Percentiles rank a stretch among this genome's conserved stretches.
Conservation (phyloP, 352 stramenopile genomes). For the Pythium coloratum region DNA sequence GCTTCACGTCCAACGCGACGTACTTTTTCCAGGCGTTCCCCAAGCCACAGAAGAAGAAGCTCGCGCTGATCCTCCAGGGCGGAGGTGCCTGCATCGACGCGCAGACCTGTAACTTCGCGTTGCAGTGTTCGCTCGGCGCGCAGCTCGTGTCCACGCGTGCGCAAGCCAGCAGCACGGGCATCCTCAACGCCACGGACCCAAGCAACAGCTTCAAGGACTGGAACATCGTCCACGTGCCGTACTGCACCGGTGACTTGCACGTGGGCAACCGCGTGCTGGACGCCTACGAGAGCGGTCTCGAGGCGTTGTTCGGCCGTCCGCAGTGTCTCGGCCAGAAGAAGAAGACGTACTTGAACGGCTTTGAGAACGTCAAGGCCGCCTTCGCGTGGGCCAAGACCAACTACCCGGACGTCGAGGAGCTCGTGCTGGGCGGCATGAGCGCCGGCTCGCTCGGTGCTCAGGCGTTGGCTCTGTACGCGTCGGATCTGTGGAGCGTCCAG, state of each 20-base stretch:
- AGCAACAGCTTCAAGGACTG: constrained; percentile 67
- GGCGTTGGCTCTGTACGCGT: constrained; percentile 40
- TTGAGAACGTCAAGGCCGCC: constrained; percentile 19
- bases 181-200: constrained; percentile 53
- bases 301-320: constrained; percentile 40
- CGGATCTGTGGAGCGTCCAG: constrained; percentile 48
- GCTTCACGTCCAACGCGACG: constrained; percentile 34
- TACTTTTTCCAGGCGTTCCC: constrained; percentile 80
- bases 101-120: constrained; percentile 56
- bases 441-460: constrained; percentile 52
- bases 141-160: constrained; percentile 44
- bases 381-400: constrained; percentile 25
- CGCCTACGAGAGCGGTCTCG: constrained; percentile 10
- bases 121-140: constrained; percentile 50
- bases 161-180: constrained; percentile 32
- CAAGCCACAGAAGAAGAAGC: constrained; percentile 49
- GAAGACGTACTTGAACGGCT: constrained; percentile 27
- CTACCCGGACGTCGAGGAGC: constrained; percentile 21
- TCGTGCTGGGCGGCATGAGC: constrained; percentile 23
- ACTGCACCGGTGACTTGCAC: constrained; percentile 74
- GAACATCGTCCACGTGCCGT: constrained; percentile 68
- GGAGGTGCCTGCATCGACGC: constrained; percentile 63
- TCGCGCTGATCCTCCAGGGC: constrained; percentile 65
- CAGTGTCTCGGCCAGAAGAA: constrained; percentile 50
- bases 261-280: constrained; percentile 41